Conservation (phyloP, 163 green algal species). For the Chloromonas sp. region DNA sequence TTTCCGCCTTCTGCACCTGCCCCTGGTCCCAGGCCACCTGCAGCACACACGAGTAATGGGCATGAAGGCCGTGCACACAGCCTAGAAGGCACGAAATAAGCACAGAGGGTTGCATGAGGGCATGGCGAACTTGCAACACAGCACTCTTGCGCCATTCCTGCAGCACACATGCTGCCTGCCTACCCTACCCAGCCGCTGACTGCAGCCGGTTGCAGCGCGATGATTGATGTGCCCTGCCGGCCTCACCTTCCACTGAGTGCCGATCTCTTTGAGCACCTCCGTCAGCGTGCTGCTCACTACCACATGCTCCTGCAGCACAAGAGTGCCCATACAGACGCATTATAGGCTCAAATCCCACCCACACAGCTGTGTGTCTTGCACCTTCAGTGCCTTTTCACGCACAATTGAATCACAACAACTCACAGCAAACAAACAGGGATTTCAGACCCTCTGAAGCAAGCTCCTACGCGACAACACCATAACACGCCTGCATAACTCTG, state of each 20-base stretch:
- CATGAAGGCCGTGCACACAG: too few species aligned
- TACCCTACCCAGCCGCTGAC: too few species aligned
- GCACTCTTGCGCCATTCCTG: too few species aligned
- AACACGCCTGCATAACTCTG: too few species aligned
- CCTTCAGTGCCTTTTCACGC: not conserved
- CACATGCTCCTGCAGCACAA: not conserved
- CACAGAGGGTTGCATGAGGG: not conserved
- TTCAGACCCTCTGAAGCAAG: not conserved
- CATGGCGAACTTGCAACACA: not conserved
- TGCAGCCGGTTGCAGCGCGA: not conserved
- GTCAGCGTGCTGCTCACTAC: not conserved
- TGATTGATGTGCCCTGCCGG: not conserved
- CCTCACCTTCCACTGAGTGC: not conserved
- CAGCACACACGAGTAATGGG: too few species aligned
- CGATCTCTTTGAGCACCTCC: not conserved
- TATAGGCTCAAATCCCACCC: too few species aligned
- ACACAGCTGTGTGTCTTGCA: not conserved
- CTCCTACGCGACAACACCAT: too few species aligned
- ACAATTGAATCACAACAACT: not conserved
- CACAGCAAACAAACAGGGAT: not conserved
- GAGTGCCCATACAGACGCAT: not conserved
- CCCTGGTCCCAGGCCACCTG: too few species aligned
- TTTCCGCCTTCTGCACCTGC: too few species aligned
- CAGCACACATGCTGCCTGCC: too few species aligned
- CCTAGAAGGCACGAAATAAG: too few species aligned